Base-by-base conservation (phyloP, 495 filamentous ascomycete genomes). In the Aeminium ludgeri region DNA sequence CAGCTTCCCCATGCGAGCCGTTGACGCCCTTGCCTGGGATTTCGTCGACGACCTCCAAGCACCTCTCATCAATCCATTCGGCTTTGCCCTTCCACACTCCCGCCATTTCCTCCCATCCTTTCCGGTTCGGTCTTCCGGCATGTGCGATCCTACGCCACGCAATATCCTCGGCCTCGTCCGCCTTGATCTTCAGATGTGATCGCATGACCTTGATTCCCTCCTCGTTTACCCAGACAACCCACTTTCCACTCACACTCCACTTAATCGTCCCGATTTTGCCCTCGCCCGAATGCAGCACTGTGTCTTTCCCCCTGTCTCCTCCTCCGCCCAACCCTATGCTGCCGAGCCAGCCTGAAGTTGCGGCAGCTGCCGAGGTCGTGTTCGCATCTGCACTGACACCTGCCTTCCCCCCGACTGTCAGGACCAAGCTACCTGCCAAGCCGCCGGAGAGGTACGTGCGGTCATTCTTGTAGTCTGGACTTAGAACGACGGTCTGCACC, bases 131-230 rank as follows among this genome's bases (percentile, higher is more conserved):
- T 36, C 80, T 70, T 49, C 86, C 86, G 34, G 87, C 78, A 54
- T 95, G 89, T 20, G 81, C 84, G 45, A 97, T 80, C n/a, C 89
- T 72, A 57, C 89, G 95, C 89, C 89, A 97, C 16, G 86, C 81
- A 25, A 25, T 8, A 48, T 77, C 73, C 12, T 93, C 87, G 2
- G 67, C 59, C 45, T 91, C 81, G 5, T 70, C 70, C 28, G 66
- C 74, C 12, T 89, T 83, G 3, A 95, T 67, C 41, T 84, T 72
- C 18, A 94, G 58, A 53, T 86, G 86, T 3, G 82, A 82, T 33
- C 89, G 71, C 89, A 97, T 96, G 36, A 97, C 85, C 57, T 93
- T 94, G 53, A 94, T 86, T 1, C 89, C 89, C 50, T 87, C 78
- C 58, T 97, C 89, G 51, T 94, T 96, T 17, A 89, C 67, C 89